Evolutionary conservation across 1,284 basidiomycete species (phyloP).

Genomic region (Wallemia mellicola): DNA sequence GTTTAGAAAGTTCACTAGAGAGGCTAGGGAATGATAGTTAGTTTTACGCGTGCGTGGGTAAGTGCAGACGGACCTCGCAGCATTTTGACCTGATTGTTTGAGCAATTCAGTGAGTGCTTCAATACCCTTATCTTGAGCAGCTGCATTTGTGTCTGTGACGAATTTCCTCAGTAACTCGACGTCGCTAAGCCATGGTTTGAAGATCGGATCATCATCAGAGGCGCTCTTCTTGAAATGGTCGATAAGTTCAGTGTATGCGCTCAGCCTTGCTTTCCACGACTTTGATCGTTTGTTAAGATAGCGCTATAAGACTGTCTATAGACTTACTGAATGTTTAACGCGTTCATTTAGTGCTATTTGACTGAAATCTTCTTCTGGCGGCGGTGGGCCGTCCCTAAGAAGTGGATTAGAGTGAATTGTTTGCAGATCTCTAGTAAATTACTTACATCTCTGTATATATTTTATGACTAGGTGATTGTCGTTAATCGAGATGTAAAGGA

Average conservation of each 20-base stretch:
- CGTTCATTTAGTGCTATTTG: slow-evolving; percentile 49
- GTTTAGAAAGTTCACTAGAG: slow-evolving; percentile 50
- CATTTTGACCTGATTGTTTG: slow-evolving; percentile 66
- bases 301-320: background rate
- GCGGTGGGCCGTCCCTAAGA: slow-evolving; percentile 65
- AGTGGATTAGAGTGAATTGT: no score
- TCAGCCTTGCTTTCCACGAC: slow-evolving; percentile 94
- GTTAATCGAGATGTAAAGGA: background rate
- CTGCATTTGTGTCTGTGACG: slow-evolving; percentile 69
- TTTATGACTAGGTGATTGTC: background rate
- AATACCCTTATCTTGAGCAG: slow-evolving; percentile 90
- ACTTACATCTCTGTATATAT: background rate
- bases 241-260: slow-evolving; percentile 65
- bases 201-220: slow-evolving; percentile 76
- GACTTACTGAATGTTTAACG: slow-evolving; percentile 41
- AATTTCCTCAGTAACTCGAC: slow-evolving; percentile 58
- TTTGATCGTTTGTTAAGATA: background rate
- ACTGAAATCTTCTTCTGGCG: slow-evolving; percentile 78
- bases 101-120: slow-evolving; percentile 59
- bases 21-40: no score
- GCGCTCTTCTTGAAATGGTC: slow-evolving; percentile 59
- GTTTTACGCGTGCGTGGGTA: background rate
- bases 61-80: slow-evolving; percentile 22
- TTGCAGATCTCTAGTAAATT: background rate
- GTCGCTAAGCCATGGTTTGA: slow-evolving; percentile 43